Evolutionary conservation across 257 asterid genomes (phyloP).

Genomic region (Galeopsis tetrahit): DNA sequence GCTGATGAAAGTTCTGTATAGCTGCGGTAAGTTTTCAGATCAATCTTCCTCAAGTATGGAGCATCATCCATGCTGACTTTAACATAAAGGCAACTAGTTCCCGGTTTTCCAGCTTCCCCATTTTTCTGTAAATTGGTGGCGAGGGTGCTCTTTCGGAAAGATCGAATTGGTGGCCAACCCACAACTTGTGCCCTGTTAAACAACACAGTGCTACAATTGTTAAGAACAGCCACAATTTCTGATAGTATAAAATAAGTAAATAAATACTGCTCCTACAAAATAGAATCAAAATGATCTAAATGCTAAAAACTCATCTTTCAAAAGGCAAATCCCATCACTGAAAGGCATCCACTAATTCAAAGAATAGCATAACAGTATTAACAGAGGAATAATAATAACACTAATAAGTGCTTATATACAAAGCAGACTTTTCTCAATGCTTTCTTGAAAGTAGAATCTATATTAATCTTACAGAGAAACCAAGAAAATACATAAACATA

Average conservation of each 20-base stretch:
- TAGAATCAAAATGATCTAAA: constrained; percentile 1
- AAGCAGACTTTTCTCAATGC: constrained; percentile 26
- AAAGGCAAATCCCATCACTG: background rate
- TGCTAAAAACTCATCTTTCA: constrained; percentile 7
- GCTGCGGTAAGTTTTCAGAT: constrained; percentile 63
- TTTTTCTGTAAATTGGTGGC: constrained; percentile 52
- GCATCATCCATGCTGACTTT: constrained; percentile 96
- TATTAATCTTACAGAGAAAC: background rate
- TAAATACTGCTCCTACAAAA: background rate
- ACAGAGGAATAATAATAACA: background rate
- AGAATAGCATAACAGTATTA: constrained; percentile 11
- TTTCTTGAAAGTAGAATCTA: background rate
- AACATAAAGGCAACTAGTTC: constrained; percentile 60
- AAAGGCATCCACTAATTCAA: constrained; percentile 22
- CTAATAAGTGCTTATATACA: constrained; percentile 2
- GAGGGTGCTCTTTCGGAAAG: constrained; percentile 73
- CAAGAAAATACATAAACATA: background rate
- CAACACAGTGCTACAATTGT: constrained; percentile 6
- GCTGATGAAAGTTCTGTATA: constrained; percentile 71
- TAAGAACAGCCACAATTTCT: constrained; percentile 1
- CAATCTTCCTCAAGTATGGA: constrained; percentile 82
- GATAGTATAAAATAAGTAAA: background rate
- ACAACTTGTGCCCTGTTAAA: constrained; percentile 78
- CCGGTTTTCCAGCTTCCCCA: constrained; percentile 44
- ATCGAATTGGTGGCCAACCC: constrained; percentile 92